Conservation (phyloP, 2,329 filamentous ascomycete genomes). For the Colletotrichum sp. region DNA sequence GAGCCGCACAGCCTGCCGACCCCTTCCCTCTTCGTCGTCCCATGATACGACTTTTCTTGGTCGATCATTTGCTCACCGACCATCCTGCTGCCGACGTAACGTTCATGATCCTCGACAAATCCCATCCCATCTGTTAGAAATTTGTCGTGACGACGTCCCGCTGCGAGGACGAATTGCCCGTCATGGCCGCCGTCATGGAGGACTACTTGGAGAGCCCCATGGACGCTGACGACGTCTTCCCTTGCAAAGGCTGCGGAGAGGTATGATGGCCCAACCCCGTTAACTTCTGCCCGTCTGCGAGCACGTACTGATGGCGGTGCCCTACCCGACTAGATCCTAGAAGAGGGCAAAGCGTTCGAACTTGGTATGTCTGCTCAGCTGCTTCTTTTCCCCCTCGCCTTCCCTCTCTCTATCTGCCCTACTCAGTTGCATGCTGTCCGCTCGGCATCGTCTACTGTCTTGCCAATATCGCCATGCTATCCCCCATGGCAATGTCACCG, state of each 20-base stretch:
- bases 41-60: conserved; percentile 10
- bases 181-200: conserved; percentile 58
- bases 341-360: conserved; percentile 98
- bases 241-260: conserved; percentile 93
- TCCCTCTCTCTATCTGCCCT: neutral
- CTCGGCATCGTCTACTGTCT: neutral
- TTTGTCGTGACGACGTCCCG: conserved; percentile 14
- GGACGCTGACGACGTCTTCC: conserved; percentile 84
- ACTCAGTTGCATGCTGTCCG: neutral
- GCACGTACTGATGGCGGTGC: conserved; percentile 20
- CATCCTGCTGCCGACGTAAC: neutral
- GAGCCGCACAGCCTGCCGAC: conserved; percentile 17
- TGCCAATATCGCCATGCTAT: conserved; percentile 1
- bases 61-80: neutral
- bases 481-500: conserved; percentile 11
- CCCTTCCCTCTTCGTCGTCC: neutral
- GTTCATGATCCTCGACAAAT: conserved; percentile 16
- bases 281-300: conserved; percentile 7
- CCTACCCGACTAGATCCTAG: conserved; percentile 73
- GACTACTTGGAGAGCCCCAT: conserved; percentile 69
- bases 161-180: conserved; percentile 23
- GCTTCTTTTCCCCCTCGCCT: neutral
- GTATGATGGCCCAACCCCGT: conserved; percentile 51
- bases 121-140: conserved; percentile 2
- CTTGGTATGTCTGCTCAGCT: conserved; percentile 67